Evolutionary conservation across 768 basidiomycete genomes (phyloP).

Genomic region (Tephrocybe sp.): DNA sequence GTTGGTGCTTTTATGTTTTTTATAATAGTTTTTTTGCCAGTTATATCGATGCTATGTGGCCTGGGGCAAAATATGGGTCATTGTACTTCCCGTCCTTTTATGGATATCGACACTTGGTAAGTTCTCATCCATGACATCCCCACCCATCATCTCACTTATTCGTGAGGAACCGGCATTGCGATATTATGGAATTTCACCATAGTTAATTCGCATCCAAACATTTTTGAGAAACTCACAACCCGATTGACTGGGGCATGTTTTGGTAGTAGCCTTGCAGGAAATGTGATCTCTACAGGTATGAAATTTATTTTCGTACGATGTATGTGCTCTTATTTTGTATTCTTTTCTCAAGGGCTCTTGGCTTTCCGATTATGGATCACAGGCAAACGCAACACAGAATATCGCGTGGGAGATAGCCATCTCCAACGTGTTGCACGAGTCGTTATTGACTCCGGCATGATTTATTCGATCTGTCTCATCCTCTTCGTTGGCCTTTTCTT

Average conservation of each 20-base stretch:
- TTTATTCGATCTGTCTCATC: too few relatives aligned
- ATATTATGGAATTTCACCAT: not conserved
- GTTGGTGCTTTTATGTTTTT: not conserved
- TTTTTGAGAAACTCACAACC: not conserved
- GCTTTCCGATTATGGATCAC: not conserved
- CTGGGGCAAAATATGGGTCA: not conserved
- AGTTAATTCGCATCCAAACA: not conserved
- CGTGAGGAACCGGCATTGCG: not conserved
- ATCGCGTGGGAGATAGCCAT: not conserved
- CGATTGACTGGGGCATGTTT: not conserved
- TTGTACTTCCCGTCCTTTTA: constrained; percentile 1
- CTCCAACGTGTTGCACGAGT: too few relatives aligned
- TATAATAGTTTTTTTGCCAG: not conserved
- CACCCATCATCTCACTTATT: not conserved
- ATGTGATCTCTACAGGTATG: not conserved
- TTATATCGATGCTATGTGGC: constrained; percentile 1
- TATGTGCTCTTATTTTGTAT: not conserved
- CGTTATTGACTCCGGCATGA: too few relatives aligned
- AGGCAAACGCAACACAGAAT: too few relatives aligned
- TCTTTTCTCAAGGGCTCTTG: not conserved
- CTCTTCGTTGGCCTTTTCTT: too few relatives aligned
- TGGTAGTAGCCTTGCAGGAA: not conserved
- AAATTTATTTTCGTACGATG: not conserved
- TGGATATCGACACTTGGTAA: not conserved
- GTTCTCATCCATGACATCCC: not conserved